These are phyloP conservation scores for Cryptosporidium bovis DNA, from an alignment of 169 alveolate genomes.

Conservation along the genomic window DNA sequence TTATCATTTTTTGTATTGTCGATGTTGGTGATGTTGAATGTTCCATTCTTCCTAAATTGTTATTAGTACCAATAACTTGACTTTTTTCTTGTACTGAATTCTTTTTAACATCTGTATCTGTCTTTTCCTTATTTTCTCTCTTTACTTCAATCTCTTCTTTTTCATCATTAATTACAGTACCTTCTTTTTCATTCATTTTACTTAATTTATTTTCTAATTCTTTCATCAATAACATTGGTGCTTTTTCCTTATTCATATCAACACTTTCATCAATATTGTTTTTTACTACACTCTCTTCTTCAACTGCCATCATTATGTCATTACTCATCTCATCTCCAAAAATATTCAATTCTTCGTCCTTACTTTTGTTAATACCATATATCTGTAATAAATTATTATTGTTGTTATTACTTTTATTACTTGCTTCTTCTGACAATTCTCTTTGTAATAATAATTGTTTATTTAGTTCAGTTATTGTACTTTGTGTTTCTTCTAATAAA, in stretches of 20 bases:
- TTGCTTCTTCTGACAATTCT: constrained; percentile 41
- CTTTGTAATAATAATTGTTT: constrained; percentile 56
- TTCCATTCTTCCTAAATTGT: constrained; percentile 30
- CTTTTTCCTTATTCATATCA: background rate
- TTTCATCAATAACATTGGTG: background rate
- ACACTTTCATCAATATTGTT: background rate
- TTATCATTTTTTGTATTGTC: background rate
- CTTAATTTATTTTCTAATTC: constrained; percentile 24
- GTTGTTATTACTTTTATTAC: background rate
- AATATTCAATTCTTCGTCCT: background rate
- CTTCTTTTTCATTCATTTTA: background rate
- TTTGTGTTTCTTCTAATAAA: constrained; percentile 57
- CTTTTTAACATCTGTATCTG: background rate
- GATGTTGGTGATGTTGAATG: constrained; percentile 21
- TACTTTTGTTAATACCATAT: background rate
- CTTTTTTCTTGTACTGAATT: background rate
- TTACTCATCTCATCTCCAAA: constrained; percentile 45
- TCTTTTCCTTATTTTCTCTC: background rate
- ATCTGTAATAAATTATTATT: background rate
- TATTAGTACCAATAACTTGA: background rate
- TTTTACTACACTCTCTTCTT: background rate
- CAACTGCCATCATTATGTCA: constrained; percentile 15
- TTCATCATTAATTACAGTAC: background rate
- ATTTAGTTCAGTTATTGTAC: constrained; percentile 49
- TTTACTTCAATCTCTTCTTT: background rate